Conservation (phyloP, 495 filamentous ascomycete genomes). For the Rostrohypoxylon terebratum region DNA sequence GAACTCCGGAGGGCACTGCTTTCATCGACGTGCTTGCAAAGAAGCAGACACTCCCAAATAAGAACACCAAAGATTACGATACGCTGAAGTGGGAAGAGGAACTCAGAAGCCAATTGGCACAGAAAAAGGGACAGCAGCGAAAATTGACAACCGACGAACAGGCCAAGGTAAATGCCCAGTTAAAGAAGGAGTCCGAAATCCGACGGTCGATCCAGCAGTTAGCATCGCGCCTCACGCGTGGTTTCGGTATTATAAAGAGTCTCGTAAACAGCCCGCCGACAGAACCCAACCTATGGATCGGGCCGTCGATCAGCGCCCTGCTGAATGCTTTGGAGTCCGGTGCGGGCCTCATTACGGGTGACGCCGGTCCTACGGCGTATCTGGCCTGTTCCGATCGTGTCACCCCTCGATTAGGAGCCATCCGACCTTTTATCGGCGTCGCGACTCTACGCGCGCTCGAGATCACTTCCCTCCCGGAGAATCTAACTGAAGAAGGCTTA, state of each 20-base stretch:
- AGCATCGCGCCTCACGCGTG: conserved; percentile 76
- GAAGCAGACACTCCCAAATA: conserved; percentile 78
- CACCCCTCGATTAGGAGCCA: conserved; percentile 76
- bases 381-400: conserved; percentile 79
- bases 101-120: conserved; percentile 83
- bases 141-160: conserved; percentile 91
- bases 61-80: conserved; percentile 91
- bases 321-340: conserved; percentile 79
- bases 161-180: conserved; percentile 88
- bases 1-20: conserved; percentile 84
- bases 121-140: conserved; percentile 91
- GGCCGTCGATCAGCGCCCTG: conserved; percentile 75
- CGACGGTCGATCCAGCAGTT: conserved; percentile 74
- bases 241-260: conserved; percentile 83
- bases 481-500: conserved; percentile 80
- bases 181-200: conserved; percentile 85
- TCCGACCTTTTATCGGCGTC: conserved; percentile 84
- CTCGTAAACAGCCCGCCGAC: conserved; percentile 88
- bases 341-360: conserved; percentile 81
- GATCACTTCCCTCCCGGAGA: conserved; percentile 74
- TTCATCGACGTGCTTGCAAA: conserved; percentile 91
- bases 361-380: conserved; percentile 81
- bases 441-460: conserved; percentile 85
- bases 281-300: conserved; percentile 87
- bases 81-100: conserved; percentile 98